A percentile compares a stretch with the other conserved stretches of the same genome.
Conservation (phyloP, 805 yeast species). For the Clavispora vitiphila region DNA sequence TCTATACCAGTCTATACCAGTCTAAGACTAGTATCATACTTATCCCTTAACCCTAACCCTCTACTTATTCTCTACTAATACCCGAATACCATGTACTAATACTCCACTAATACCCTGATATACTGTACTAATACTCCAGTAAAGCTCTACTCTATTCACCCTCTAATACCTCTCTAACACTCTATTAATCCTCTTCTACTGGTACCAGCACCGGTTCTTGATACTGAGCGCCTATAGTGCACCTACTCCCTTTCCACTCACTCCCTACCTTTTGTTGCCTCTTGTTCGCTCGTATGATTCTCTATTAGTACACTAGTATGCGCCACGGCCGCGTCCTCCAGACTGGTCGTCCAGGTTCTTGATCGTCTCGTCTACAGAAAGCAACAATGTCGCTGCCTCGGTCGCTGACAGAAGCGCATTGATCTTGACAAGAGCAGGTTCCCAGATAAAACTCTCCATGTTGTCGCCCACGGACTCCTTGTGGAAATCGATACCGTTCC, state of each 20-base stretch:
- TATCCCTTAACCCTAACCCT: no score
- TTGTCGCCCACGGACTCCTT: slow-evolving; percentile 80
- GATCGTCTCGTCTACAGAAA: slow-evolving; percentile 95
- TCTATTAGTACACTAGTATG: slow-evolving; percentile 19
- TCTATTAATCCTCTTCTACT: no score
- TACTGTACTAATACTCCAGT: no score
- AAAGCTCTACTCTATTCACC: no score
- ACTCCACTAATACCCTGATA: no score
- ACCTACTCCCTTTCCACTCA: neutral
- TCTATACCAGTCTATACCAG: no score
- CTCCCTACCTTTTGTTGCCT: neutral
- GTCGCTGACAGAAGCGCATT: slow-evolving; percentile 95
- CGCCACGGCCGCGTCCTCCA: slow-evolving; percentile 68
- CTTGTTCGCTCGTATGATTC: neutral
- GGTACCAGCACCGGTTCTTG: no score
- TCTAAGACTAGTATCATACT: no score
- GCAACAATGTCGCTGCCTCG: slow-evolving; percentile 89
- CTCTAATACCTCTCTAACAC: no score
- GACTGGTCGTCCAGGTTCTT: slow-evolving; percentile 61
- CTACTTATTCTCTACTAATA: no score
- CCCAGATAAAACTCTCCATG: slow-evolving; percentile 89
- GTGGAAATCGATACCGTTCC: slow-evolving; percentile 92
- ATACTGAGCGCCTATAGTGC: no score
- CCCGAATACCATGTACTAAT: no score
- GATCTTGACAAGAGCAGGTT: slow-evolving; percentile 88